Percentiles rank a stretch among this genome's conserved stretches.
Conservation (phyloP, 805 yeast species). For the Candida awuae region DNA sequence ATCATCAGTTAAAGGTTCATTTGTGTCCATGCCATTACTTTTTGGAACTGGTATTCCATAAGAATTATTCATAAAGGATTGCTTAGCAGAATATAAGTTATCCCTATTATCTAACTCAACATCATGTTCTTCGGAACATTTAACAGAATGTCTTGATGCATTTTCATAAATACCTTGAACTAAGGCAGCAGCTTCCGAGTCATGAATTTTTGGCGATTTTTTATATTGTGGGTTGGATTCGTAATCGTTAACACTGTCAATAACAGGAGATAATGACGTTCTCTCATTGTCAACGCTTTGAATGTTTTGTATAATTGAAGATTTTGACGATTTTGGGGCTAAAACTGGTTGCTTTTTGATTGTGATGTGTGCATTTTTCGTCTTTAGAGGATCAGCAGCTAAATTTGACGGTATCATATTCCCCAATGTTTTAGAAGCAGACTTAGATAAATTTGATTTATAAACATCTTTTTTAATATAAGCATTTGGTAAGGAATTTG, state of each 20-base stretch:
- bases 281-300: not conserved
- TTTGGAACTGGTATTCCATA: conserved; percentile 16
- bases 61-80: conserved; percentile 7
- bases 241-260: not conserved
- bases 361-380: conserved; percentile 56
- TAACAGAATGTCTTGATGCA: conserved; percentile 15
- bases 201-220: conserved; percentile 29
- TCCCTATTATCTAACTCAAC: conserved; percentile 1
- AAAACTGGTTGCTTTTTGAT: conserved; percentile 51
- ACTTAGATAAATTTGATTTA: conserved; percentile 14
- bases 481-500: conserved; percentile 5
- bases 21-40: not conserved
- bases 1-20: not conserved
- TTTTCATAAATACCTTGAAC: conserved; percentile 30
- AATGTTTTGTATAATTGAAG: conserved; percentile 3
- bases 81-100: conserved; percentile 4
- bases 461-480: conserved; percentile 9
- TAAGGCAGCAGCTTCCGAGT: conserved; percentile 38
- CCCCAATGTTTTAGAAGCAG: conserved; percentile 16
- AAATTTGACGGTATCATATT: conserved; percentile 50
- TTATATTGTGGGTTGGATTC: conserved; percentile 1
- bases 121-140: conserved; percentile 3
- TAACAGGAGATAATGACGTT: not conserved
- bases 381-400: conserved; percentile 63
- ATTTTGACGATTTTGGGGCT: not conserved